Evolutionary conservation across 345 rosid species (phyloP).

Genomic region (Eucalyptus regnans): DNA sequence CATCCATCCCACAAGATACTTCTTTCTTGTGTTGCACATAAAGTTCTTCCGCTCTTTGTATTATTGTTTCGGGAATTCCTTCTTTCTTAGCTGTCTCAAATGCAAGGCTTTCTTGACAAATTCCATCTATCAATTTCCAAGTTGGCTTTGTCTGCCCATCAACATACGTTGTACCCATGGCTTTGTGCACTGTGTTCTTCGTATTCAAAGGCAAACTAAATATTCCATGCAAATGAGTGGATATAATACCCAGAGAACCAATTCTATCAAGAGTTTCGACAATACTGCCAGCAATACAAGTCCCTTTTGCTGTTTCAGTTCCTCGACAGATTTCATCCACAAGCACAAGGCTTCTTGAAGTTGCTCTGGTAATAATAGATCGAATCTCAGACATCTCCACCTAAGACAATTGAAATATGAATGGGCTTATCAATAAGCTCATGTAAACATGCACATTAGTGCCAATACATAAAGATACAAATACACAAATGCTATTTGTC

Average conservation of each 20-base stretch:
- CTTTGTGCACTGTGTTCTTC: slow-evolving; percentile 47
- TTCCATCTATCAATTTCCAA: slow-evolving; percentile 84
- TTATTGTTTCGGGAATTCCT: slow-evolving; percentile 66
- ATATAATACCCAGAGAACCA: slow-evolving; percentile 87
- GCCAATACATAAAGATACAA: not conserved
- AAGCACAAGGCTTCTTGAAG: slow-evolving; percentile 88
- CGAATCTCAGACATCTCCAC: slow-evolving; percentile 96
- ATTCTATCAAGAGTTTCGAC: slow-evolving; percentile 63
- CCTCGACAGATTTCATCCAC: slow-evolving; percentile 96
- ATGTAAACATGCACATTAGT: not conserved
- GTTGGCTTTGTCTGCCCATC: slow-evolving; percentile 80
- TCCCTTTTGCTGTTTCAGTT: slow-evolving; percentile 94
- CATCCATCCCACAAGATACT: not conserved
- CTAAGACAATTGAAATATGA: slow-evolving; percentile 14
- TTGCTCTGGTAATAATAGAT: slow-evolving; percentile 52
- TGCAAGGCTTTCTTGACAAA: slow-evolving; percentile 94
- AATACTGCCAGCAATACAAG: slow-evolving; percentile 95
- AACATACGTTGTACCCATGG: slow-evolving; percentile 70
- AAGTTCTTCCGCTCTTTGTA: slow-evolving; percentile 80
- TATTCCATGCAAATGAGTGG: slow-evolving; percentile 92
- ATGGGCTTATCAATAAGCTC: not conserved
- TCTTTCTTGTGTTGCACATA: slow-evolving; percentile 26
- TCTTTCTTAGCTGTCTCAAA: slow-evolving; percentile 95
- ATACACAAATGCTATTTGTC: not conserved
- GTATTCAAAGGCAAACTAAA: slow-evolving; percentile 61